Conservation (phyloP, 2,329 filamentous ascomycete species). For the Geosmithia flava region DNA sequence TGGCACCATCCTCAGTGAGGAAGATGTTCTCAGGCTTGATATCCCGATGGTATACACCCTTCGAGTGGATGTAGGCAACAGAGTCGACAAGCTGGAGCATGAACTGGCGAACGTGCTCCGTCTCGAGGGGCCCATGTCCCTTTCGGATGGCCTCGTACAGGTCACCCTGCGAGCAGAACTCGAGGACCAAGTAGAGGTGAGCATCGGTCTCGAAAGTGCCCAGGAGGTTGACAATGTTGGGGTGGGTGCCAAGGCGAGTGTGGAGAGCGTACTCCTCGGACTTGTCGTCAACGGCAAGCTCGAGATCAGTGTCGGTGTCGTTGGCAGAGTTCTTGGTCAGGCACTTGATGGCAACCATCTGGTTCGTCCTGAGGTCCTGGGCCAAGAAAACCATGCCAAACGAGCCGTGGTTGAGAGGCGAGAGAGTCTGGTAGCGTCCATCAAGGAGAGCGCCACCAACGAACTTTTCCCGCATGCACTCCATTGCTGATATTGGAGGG, state of each 20-base stretch:
- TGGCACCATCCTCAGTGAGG: slow-evolving; percentile 67
- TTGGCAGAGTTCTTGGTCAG: slow-evolving; percentile 68
- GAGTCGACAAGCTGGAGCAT: slow-evolving; percentile 91
- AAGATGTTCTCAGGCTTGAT: slow-evolving; percentile 99
- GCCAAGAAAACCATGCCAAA: slow-evolving; percentile 98
- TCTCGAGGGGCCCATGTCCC: slow-evolving; percentile 79
- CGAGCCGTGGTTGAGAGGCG: slow-evolving; percentile 94
- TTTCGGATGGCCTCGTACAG: slow-evolving; percentile 93
- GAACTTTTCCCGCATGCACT: slow-evolving; percentile 79
- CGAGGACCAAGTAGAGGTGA: slow-evolving; percentile 84
- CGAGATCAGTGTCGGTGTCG: slow-evolving; percentile 39
- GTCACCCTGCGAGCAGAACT: slow-evolving; percentile 91
- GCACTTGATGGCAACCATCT: slow-evolving; percentile 91
- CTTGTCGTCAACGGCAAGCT: slow-evolving; percentile 67
- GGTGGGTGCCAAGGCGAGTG: slow-evolving; percentile 62
- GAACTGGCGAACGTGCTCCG: slow-evolving; percentile 91
- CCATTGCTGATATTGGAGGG: slow-evolving; percentile 37
- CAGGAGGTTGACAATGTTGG: slow-evolving; percentile 88
- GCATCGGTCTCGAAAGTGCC: slow-evolving; percentile 85
- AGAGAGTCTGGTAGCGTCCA: slow-evolving; percentile 82
- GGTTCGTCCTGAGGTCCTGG: slow-evolving; percentile 61
- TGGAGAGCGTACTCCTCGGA: slow-evolving; percentile 76
- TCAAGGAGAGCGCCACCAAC: slow-evolving; percentile 67
- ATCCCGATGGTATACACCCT: slow-evolving; percentile 89
- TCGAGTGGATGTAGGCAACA: slow-evolving; percentile 79